These are phyloP conservation scores for Talaromyces islandicus DNA, from an alignment of 2,329 filamentous ascomycete genomes.

Conservation along the genomic window DNA sequence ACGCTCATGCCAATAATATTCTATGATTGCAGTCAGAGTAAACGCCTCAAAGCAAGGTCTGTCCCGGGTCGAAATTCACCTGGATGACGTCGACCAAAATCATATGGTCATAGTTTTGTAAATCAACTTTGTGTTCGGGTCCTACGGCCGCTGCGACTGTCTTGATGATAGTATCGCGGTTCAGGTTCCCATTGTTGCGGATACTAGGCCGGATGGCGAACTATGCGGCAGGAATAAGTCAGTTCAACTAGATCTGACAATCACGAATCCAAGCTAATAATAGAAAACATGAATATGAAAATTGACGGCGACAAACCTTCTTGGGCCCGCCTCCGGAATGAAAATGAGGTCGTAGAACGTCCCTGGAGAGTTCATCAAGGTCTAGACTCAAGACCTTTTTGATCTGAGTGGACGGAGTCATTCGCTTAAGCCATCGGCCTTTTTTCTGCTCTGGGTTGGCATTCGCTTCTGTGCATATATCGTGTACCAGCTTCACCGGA, in stretches of 20 bases:
- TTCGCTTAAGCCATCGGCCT: constrained; percentile 54
- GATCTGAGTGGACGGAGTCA: constrained; percentile 54
- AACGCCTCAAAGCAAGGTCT: not conserved
- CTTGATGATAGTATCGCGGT: constrained; percentile 54
- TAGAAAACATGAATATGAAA: not conserved
- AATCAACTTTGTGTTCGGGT: constrained; percentile 52
- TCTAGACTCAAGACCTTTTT: constrained; percentile 54
- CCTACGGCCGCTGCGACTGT: constrained; percentile 55
- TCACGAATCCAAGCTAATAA: not conserved
- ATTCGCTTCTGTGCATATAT: constrained; percentile 52
- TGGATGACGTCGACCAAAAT: constrained; percentile 59
- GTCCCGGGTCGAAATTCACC: constrained; percentile 34
- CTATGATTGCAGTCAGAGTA: constrained; percentile 26
- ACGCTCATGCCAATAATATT: constrained; percentile 61
- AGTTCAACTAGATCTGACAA: not conserved
- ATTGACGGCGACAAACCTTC: constrained; percentile 42
- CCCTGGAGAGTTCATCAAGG: constrained; percentile 50
- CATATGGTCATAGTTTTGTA: constrained; percentile 55
- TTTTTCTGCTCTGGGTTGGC: constrained; percentile 46
- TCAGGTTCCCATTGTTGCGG: constrained; percentile 54
- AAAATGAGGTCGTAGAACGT: constrained; percentile 56
- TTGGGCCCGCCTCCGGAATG: constrained; percentile 46
- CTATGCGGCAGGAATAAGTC: constrained; percentile 26
- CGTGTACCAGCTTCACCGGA: constrained; percentile 54
- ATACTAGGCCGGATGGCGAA: constrained; percentile 59